Evolutionary conservation across 148 eudicot species (phyloP).

Genomic region (Cornus controversa): DNA sequence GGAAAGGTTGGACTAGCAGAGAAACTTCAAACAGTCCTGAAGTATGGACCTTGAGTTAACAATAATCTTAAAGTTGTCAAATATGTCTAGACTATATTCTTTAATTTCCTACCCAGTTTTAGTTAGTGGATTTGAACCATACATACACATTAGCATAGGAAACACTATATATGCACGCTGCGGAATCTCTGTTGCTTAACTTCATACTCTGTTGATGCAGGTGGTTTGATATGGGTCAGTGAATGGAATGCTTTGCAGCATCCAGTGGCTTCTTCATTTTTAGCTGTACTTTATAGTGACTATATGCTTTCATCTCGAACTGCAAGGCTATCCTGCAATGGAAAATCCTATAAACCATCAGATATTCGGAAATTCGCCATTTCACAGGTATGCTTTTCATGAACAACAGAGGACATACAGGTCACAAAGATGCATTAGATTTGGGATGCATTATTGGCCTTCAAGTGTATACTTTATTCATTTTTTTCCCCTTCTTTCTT

Average conservation of each 20-base stretch:
- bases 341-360: slow-evolving; percentile 47
- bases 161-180: not conserved
- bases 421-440: not conserved
- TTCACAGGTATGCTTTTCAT: slow-evolving; percentile 57
- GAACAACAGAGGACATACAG: not conserved
- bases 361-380: slow-evolving; percentile 77
- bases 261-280: slow-evolving; percentile 83
- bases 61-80: not conserved
- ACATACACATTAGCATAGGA: not conserved
- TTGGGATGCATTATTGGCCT: not conserved
- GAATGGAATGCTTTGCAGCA: slow-evolving; percentile 90
- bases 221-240: slow-evolving; percentile 87
- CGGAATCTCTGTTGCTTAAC: slow-evolving; percentile 1
- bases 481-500: not conserved
- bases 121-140: not conserved
- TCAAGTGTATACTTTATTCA: not conserved
- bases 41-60: not conserved
- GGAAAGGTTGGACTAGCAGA: not conserved
- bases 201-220: slow-evolving; percentile 33
- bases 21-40: not conserved
- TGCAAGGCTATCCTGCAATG: slow-evolving; percentile 52
- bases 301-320: slow-evolving; percentile 82
- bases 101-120: not conserved
- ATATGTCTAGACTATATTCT: not conserved
- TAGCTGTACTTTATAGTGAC: slow-evolving; percentile 83